Evolutionary conservation across 202 grass and related monocot species (phyloP).

Genomic region (Miscanthus sacchariflorus): DNA sequence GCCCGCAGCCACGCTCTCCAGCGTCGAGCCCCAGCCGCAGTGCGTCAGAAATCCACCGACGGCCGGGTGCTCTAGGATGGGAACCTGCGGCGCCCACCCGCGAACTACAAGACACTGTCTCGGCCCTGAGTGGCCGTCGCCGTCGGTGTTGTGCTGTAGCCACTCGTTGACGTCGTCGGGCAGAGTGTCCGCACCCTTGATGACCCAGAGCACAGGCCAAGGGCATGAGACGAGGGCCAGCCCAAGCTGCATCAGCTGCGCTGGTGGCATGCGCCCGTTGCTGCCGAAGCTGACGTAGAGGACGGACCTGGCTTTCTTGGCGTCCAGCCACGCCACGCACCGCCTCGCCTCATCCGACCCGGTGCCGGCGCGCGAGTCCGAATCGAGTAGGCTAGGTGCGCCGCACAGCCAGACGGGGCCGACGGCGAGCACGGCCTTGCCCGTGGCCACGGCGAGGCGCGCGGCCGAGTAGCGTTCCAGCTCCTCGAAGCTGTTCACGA

Average conservation of each 20-base stretch:
- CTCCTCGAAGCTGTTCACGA: slow-evolving; percentile 67
- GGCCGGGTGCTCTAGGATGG: slow-evolving; percentile 55
- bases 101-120: slow-evolving; percentile 40
- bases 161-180: slow-evolving; percentile 34
- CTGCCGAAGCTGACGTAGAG: slow-evolving; percentile 83
- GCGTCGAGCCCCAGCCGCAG: slow-evolving; percentile 61
- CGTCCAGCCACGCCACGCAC: slow-evolving; percentile 72
- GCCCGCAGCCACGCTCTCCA: slow-evolving; percentile 52
- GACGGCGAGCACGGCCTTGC: slow-evolving; percentile 56
- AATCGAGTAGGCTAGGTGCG: not conserved
- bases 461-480: slow-evolving; percentile 56
- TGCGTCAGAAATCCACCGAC: slow-evolving; percentile 58
- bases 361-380: not conserved
- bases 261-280: slow-evolving; percentile 40
- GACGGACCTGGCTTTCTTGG: slow-evolving; percentile 57
- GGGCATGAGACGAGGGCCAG: slow-evolving; percentile 55
- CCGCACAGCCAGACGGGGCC: slow-evolving; percentile 36
- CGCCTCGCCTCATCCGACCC: slow-evolving; percentile 29
- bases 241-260: slow-evolving; percentile 69
- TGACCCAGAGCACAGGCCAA: slow-evolving; percentile 62
- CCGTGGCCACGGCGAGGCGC: slow-evolving; percentile 36
- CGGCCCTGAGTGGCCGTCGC: not conserved
- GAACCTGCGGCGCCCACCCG: slow-evolving; percentile 62
- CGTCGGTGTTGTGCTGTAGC: slow-evolving; percentile 44
- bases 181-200: slow-evolving; percentile 40